A percentile compares a stretch with the other conserved stretches of the same genome.
Evolutionary conservation across 805 yeast genomes (phyloP).

Genomic region (Saturnispora kantuleensis): DNA sequence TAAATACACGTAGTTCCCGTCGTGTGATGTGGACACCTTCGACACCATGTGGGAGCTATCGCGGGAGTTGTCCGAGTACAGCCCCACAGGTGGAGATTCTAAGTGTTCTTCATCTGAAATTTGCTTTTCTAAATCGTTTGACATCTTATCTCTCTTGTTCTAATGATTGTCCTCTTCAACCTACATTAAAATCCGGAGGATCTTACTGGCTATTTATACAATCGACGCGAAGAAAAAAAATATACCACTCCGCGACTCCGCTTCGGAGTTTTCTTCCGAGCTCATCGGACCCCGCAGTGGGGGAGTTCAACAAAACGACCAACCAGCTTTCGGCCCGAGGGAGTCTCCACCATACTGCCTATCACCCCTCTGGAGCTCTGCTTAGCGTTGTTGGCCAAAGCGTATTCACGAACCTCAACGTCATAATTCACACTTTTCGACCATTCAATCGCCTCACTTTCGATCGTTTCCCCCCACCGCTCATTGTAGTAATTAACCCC

Average conservation of each 20-base stretch:
- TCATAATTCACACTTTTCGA: background rate
- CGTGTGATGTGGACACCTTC: slow-evolving; percentile 37
- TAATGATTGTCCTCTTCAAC: background rate
- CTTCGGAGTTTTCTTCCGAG: background rate
- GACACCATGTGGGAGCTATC: slow-evolving; percentile 9
- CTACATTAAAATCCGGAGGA: background rate
- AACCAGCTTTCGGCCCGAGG: background rate
- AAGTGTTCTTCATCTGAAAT: slow-evolving; percentile 14
- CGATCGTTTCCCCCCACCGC: background rate
- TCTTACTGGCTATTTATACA: background rate
- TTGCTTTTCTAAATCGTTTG: slow-evolving; percentile 17
- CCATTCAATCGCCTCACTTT: background rate
- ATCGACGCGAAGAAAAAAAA: background rate
- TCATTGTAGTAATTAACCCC: background rate
- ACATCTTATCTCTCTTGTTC: slow-evolving; percentile 6
- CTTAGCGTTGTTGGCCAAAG: background rate
- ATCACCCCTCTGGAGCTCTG: background rate
- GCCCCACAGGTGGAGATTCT: slow-evolving; percentile 19
- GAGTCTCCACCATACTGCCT: background rate
- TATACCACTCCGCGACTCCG: background rate
- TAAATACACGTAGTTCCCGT: slow-evolving; percentile 56
- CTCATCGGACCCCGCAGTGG: background rate
- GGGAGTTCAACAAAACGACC: background rate
- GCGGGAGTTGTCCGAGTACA: slow-evolving; percentile 13
- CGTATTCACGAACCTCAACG: background rate